Percentiles rank a stretch among this genome's conserved stretches.
Conservation (phyloP, 129 eudicot species). For the Pulicaria dysenterica region DNA sequence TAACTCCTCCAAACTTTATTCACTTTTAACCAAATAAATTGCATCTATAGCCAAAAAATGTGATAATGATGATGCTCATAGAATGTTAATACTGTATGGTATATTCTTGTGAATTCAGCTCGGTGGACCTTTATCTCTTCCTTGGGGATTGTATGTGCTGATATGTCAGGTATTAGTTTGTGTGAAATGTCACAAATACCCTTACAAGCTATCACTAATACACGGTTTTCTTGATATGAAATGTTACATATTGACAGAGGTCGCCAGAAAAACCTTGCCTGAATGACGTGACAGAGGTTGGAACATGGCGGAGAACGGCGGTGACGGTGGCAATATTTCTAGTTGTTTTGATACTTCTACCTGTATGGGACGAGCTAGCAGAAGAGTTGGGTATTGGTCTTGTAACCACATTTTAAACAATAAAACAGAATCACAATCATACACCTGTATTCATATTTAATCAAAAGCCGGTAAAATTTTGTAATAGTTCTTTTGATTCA, state of each 20-base stretch:
- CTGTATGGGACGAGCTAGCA: constrained; percentile 96
- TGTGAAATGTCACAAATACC: background rate
- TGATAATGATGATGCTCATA: constrained; percentile 8
- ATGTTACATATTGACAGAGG: constrained; percentile 54
- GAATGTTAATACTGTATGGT: background rate
- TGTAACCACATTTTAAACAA: constrained; percentile 65
- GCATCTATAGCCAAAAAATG: background rate
- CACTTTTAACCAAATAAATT: background rate
- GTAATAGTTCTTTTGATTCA: constrained; percentile 3
- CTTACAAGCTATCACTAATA: background rate
- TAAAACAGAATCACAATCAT: constrained; percentile 6
- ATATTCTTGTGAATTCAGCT: constrained; percentile 46
- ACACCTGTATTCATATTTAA: constrained; percentile 25
- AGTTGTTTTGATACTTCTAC: constrained; percentile 71
- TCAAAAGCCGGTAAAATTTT: constrained; percentile 23
- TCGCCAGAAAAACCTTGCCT: constrained; percentile 93
- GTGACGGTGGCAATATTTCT: constrained; percentile 53
- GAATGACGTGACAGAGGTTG: constrained; percentile 91
- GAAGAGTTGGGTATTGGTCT: constrained; percentile 97
- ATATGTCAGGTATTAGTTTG: constrained; percentile 79
- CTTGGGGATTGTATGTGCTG: constrained; percentile 94
- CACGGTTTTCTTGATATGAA: background rate
- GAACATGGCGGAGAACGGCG: constrained; percentile 78
- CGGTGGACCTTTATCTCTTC: constrained; percentile 97
- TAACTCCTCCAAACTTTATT: background rate